phyloP scores from a whole-genome alignment of 768 basidiomycete genomes.

The Termitomyces sp. region DNA sequence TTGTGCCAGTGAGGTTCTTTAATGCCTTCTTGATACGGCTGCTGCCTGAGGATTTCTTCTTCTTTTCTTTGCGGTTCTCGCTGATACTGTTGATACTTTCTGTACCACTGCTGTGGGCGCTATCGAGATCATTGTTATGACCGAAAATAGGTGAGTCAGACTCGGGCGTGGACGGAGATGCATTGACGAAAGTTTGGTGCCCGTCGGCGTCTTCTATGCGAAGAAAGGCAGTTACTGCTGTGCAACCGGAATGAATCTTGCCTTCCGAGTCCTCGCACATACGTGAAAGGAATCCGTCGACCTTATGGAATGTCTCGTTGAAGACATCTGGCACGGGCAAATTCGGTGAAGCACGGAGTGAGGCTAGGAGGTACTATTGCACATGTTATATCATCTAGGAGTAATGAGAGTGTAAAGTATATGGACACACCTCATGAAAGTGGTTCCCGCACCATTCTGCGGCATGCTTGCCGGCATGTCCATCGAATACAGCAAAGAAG shows the following conservation, averaged over 20 bases:
- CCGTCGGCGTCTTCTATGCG: constrained; percentile 83
- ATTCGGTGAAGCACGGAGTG: constrained; percentile 54
- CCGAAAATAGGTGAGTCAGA: constrained; percentile 29
- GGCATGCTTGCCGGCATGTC: constrained; percentile 97
- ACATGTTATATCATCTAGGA: neutral
- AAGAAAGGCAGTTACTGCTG: constrained; percentile 93
- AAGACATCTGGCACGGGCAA: constrained; percentile 78
- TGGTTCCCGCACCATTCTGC: constrained; percentile 98
- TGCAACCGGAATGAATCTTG: constrained; percentile 95
- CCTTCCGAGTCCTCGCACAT: constrained; percentile 85
- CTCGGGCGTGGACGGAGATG: constrained; percentile 22
- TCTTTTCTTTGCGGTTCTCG: constrained; percentile 22
- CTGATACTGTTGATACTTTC: constrained; percentile 33
- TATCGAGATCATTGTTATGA: constrained; percentile 27
- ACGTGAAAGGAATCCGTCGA: constrained; percentile 76
- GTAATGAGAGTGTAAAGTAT: neutral
- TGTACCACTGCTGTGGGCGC: constrained; percentile 37
- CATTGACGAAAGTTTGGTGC: constrained; percentile 56
- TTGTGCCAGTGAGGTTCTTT: constrained; percentile 39
- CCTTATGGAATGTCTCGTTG: constrained; percentile 91
- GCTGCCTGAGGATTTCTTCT: constrained; percentile 36
- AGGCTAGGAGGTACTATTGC: constrained; percentile 49
- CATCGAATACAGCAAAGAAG: constrained; percentile 98
- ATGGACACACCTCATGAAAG: constrained; percentile 76
- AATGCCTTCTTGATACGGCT: constrained; percentile 53